Percentiles rank a stretch among this genome's conserved stretches.
Conservation (phyloP, 2,329 filamentous ascomycete species). For the Hypoxylon sp. region DNA sequence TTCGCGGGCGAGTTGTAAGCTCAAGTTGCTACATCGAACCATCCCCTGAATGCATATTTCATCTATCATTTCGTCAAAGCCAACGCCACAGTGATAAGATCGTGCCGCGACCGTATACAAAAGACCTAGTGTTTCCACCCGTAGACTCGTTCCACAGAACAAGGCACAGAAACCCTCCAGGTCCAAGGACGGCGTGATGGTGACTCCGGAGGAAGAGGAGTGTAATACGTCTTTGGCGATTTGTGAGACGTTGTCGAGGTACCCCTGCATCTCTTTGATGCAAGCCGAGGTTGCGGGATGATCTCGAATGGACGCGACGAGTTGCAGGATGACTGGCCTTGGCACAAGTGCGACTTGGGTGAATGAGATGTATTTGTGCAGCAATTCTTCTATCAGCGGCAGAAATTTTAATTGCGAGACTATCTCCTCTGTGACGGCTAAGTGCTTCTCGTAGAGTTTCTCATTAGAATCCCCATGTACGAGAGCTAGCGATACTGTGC, state of each 20-base stretch:
- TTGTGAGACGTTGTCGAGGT: neutral
- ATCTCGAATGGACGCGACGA: constrained; percentile 8
- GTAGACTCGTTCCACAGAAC: constrained; percentile 9
- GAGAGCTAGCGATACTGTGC: too few relatives aligned
- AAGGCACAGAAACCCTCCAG: constrained; percentile 16
- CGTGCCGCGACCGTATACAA: constrained; percentile 14
- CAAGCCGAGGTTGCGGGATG: neutral
- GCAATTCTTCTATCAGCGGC: too few relatives aligned
- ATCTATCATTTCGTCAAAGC: neutral
- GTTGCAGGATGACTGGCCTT: constrained; percentile 5
- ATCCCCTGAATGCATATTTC: constrained; percentile 4
- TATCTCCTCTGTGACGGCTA: too few relatives aligned
- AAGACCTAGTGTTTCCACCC: constrained; percentile 18
- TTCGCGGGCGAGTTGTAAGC: constrained; percentile 15
- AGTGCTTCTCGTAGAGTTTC: too few relatives aligned
- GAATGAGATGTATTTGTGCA: too few relatives aligned
- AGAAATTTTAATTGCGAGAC: too few relatives aligned
- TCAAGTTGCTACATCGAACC: neutral
- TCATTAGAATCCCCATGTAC: too few relatives aligned
- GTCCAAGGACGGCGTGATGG: neutral
- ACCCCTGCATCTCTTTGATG: too few relatives aligned
- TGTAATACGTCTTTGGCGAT: neutral
- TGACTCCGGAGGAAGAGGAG: constrained; percentile 3
- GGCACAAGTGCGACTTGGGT: too few relatives aligned
- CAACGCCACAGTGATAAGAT: constrained; percentile 5